Conservation (phyloP, 1,139 yeast genomes). For the Yamadazyma dushanensis region DNA sequence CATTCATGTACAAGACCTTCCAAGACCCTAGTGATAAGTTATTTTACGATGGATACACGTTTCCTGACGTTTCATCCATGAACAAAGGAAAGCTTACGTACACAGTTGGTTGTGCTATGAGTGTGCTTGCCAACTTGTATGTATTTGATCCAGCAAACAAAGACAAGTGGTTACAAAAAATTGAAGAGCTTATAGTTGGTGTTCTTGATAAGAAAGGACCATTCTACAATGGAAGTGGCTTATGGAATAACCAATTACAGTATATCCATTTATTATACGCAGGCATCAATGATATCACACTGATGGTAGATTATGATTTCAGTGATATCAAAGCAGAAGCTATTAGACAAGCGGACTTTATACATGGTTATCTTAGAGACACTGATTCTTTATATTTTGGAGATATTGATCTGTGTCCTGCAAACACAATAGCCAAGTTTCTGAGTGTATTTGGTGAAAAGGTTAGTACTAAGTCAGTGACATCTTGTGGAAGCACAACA, state of each 20-base stretch:
- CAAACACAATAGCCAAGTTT: constrained; percentile 3
- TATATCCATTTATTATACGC: constrained; percentile 19
- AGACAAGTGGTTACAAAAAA: constrained; percentile 13
- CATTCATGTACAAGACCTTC: constrained; percentile 27
- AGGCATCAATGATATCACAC: constrained; percentile 26
- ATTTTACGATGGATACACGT: constrained; percentile 31
- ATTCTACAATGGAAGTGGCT: constrained; percentile 19
- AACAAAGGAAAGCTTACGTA: constrained; percentile 37
- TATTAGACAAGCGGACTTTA: constrained; percentile 22
- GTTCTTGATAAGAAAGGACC: constrained; percentile 23
- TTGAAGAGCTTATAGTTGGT: constrained; percentile 9
- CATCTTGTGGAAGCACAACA: constrained; percentile 4
- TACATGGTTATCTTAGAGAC: constrained; percentile 12
- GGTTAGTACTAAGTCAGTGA: background rate
- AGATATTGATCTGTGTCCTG: constrained; percentile 4
- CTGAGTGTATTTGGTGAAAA: constrained; percentile 3
- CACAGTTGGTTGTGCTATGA: constrained; percentile 32
- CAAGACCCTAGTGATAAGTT: constrained; percentile 28
- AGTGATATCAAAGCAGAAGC: constrained; percentile 19
- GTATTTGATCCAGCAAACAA: constrained; percentile 14
- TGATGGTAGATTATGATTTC: constrained; percentile 11
- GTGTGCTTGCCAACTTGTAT: constrained; percentile 21
- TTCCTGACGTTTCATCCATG: constrained; percentile 37
- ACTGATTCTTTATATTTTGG: constrained; percentile 7
- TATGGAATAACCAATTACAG: constrained; percentile 26